phyloP scores from a whole-genome alignment of 208 protist genomes.

The Trypanosoma vivax region DNA sequence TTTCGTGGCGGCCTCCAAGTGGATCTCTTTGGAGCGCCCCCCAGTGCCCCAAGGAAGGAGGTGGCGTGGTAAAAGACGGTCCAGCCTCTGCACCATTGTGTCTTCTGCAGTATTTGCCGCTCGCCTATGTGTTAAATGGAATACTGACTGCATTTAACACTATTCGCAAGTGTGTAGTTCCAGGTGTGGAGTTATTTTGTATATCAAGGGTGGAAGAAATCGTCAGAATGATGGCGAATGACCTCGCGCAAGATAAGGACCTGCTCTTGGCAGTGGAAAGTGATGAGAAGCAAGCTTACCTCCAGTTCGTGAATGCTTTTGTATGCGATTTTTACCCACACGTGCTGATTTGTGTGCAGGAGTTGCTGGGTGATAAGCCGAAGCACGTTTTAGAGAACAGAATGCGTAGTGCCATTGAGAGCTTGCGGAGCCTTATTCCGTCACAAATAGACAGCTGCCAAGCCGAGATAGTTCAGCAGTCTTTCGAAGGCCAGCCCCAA shows the following conservation, averaged over 20 bases:
- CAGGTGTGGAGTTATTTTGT: conserved; percentile 43
- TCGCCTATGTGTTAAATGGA: conserved; percentile 82
- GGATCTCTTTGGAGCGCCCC: conserved; percentile 9
- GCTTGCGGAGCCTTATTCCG: conserved; percentile 18
- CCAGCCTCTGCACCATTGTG: conserved; percentile 15
- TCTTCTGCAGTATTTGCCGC: conserved; percentile 64
- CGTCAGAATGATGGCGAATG: conserved; percentile 38
- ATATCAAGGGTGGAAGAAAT: conserved; percentile 37
- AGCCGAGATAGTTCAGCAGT: too few species aligned
- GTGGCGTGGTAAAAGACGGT: conserved; percentile 2
- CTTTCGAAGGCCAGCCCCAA: too few species aligned
- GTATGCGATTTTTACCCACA: conserved; percentile 56
- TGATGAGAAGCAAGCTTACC: conserved; percentile 30
- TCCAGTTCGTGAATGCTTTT: conserved; percentile 57
- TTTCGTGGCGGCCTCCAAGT: conserved; percentile 31
- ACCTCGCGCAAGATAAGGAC: conserved; percentile 48
- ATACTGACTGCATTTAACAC: conserved; percentile 64
- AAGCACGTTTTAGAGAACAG: conserved; percentile 21
- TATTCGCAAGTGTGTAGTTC: conserved; percentile 61
- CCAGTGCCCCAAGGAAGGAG: not conserved
- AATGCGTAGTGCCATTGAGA: conserved; percentile 20
- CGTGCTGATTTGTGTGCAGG: conserved; percentile 34
- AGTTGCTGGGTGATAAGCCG: conserved; percentile 28
- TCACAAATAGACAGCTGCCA: too few species aligned
- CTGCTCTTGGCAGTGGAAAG: conserved; percentile 54